These are phyloP conservation scores for Fagopyrum tataricum DNA, from an alignment of 148 eudicot species.

Conservation along the genomic window DNA sequence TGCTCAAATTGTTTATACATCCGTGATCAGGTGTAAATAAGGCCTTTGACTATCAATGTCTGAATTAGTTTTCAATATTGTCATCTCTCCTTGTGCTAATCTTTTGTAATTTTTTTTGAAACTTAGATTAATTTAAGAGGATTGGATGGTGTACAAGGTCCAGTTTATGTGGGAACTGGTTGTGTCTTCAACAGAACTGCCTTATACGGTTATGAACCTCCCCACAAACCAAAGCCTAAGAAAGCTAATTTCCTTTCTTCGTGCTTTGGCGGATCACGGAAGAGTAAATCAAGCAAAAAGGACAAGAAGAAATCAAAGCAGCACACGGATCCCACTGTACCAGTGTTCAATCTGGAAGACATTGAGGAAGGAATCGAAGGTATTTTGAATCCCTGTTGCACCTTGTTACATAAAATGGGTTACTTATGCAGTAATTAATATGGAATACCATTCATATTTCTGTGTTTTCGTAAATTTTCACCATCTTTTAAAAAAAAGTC, in stretches of 20 bases:
- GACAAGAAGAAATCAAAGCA: conserved; percentile 37
- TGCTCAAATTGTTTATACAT: background rate
- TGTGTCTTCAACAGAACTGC: conserved; percentile 51
- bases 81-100: background rate
- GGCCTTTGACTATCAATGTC: background rate
- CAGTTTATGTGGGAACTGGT: conserved; percentile 49
- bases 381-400: conserved; percentile 3
- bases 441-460: background rate
- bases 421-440: no score
- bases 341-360: conserved; percentile 40
- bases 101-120: background rate
- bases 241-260: conserved; percentile 29
- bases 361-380: conserved; percentile 51
- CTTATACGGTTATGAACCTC: conserved; percentile 45
- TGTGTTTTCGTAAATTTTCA: background rate
- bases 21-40: background rate
- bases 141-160: conserved; percentile 45
- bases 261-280: conserved; percentile 39
- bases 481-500: background rate
- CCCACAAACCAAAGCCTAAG: conserved; percentile 32
- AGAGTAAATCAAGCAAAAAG: conserved; percentile 37
- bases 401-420: background rate
- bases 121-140: conserved; percentile 42
- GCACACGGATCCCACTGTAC: conserved; percentile 41
- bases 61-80: background rate